phyloP scores from a whole-genome alignment of 371 early-diverging fungal genomes.

The Apophysomyces elegans region DNA sequence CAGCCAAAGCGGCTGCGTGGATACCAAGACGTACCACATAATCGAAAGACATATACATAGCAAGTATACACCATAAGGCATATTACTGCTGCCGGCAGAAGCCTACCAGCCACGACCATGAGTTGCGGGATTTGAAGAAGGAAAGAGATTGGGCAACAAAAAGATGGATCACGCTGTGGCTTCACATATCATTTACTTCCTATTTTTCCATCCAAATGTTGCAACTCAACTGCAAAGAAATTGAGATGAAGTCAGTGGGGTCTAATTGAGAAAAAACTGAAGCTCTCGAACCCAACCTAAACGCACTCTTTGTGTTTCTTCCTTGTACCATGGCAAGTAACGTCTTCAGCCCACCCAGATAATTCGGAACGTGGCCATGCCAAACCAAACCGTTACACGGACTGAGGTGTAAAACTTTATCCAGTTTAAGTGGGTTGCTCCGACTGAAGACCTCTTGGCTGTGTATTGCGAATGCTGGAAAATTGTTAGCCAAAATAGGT shows the following conservation, averaged over 20 bases:
- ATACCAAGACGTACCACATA: conserved; percentile 47
- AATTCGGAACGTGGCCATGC: not conserved
- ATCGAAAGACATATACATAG: conserved; percentile 56
- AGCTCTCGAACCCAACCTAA: too few relatives aligned
- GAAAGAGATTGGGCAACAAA: not conserved
- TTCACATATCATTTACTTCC: not conserved
- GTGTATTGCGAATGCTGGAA: too few relatives aligned
- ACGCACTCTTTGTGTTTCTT: too few relatives aligned
- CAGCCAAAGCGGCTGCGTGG: not conserved
- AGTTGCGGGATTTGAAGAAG: conserved; percentile 6
- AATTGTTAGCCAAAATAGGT: too few relatives aligned
- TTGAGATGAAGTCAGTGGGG: too few relatives aligned
- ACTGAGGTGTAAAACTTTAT: conserved; percentile 1
- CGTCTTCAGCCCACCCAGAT: not conserved
- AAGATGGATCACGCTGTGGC: conserved; percentile 3
- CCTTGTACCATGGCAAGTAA: too few relatives aligned
- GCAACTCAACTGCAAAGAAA: not conserved
- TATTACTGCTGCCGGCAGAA: conserved; percentile 41
- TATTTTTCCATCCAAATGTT: not conserved
- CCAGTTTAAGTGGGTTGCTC: not conserved
- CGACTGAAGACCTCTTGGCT: too few relatives aligned
- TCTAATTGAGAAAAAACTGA: too few relatives aligned
- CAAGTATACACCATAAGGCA: conserved; percentile 49
- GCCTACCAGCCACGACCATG: conserved; percentile 15
- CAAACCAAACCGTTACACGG: not conserved